Base-by-base conservation (phyloP, 441 rosid species). In the Populus hybrid region DNA sequence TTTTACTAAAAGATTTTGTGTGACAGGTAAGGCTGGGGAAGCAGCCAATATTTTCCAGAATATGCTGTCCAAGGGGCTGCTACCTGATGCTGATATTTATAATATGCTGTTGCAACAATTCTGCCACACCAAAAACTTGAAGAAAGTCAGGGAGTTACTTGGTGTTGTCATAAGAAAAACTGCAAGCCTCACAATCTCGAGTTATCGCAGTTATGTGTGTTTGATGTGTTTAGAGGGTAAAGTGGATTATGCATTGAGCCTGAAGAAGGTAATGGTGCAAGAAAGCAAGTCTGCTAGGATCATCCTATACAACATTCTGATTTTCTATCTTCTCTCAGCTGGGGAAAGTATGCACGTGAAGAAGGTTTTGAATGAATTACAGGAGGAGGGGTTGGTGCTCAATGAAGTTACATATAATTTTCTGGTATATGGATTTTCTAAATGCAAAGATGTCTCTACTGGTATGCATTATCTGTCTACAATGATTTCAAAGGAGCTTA, bases 401-500 rank as follows among this genome's bases (percentile, higher is more conserved):
- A 86, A 92, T 70, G 90, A 92, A 82, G 87, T 79, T 5, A 88
- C 91, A 12, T 88, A 84, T 80, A 88, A 94, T 84, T 91, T 92
- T 87, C 92, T 92, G 66, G 82, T 91, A 19, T 67, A 87, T 57
- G 92, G 97, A 4, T 88, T 90, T 84, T 81, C 85, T n/a, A 79
- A 65, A 36, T 79, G 84, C 71, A 85, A 83, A 80, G 89, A 90
- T 76, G 38, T 72, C 69, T 75, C 84, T 14, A 76, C 79, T 82
- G 82, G 90, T 78, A 69, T 81, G 74, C 79, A 70, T 38, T 89
- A 87, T 83, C 82, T 91, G n/a, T 84, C 83, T 9, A 69, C 85
- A 9, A 90, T 92, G 98, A 88, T 89, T 77, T 87, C 90, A 0
- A 71, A 79, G 80, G 94, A 87, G 73, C 79, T 85, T 81, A 83